phyloP scores from a whole-genome alignment of 768 basidiomycete genomes.

The Lentinula boryana region DNA sequence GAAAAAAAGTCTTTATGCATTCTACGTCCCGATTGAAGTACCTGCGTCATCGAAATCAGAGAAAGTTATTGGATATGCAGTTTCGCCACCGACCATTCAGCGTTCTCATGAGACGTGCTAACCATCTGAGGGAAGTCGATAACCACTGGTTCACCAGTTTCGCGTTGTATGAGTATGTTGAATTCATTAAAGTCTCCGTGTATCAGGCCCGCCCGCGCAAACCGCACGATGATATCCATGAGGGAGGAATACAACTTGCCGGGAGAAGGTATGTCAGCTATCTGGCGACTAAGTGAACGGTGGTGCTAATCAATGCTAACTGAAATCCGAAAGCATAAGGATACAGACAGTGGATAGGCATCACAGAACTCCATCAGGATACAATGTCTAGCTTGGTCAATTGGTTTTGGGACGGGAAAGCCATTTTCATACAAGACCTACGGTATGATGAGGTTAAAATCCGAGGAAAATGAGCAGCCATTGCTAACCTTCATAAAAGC shows the following conservation, averaged over 20 bases:
- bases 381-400: conserved; percentile 93
- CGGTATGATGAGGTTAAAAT: not conserved
- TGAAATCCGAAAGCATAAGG: conserved; percentile 2
- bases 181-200: conserved; percentile 99
- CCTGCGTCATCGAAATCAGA: conserved; percentile 39
- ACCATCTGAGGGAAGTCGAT: conserved; percentile 99
- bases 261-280: conserved; percentile 76
- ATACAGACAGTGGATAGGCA: conserved; percentile 82
- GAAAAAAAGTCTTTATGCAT: conserved; percentile 92
- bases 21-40: conserved; percentile 99
- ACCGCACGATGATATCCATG: conserved; percentile 95
- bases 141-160: conserved; percentile 70
- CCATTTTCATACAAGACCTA: conserved; percentile 88
- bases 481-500: conserved; percentile 90
- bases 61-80: conserved; percentile 7
- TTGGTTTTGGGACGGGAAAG: conserved; percentile 89
- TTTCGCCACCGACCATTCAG: conserved; percentile 70
- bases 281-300: conserved; percentile 62
- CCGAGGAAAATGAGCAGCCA: not conserved
- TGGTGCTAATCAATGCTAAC: not conserved
- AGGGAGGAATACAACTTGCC: conserved; percentile 85
- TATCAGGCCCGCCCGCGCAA: conserved; percentile 91
- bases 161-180: conserved; percentile 89
- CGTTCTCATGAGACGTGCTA: conserved; percentile 92
- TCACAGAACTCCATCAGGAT: conserved; percentile 96